A percentile compares a stretch with the other conserved stretches of the same genome.
Evolutionary conservation across 2,329 filamentous ascomycete species (phyloP).

Genomic region (Scedosporium dehoogii): DNA sequence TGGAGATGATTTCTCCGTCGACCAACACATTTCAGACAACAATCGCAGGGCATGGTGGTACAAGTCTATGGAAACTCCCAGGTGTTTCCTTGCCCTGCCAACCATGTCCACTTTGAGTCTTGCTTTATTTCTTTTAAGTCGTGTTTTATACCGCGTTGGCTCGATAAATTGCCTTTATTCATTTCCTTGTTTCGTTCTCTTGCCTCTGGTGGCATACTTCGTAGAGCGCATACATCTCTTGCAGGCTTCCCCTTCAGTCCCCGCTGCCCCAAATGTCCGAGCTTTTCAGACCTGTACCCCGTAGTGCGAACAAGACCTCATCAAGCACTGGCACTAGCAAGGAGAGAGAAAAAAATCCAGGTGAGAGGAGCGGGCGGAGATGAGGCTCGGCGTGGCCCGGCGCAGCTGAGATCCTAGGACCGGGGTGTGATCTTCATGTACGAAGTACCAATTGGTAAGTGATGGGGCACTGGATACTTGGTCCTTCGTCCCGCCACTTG

Average conservation of each 20-base stretch:
- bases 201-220: not conserved
- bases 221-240: no score
- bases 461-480: not conserved
- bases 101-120: not conserved
- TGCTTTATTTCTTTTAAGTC: not conserved
- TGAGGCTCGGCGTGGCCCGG: not conserved
- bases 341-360: not conserved
- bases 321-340: not conserved
- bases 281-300: no score
- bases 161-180: not conserved
- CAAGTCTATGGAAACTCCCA: no score
- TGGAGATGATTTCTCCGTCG: not conserved
- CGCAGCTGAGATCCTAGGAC: not conserved
- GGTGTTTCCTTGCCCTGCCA: not conserved
- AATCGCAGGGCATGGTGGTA: no score
- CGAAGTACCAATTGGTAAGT: no score
- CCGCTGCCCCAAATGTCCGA: no score
- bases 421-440: no score
- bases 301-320: no score
- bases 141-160: not conserved
- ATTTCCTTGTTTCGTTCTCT: not conserved
- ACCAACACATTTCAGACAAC: not conserved
- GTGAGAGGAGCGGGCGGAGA: not conserved
- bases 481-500: not conserved
- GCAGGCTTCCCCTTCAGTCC: no score